These are phyloP conservation scores for Entomortierella beljakovae DNA, from an alignment of 192 early-diverging fungal genomes.

Conservation along the genomic window DNA sequence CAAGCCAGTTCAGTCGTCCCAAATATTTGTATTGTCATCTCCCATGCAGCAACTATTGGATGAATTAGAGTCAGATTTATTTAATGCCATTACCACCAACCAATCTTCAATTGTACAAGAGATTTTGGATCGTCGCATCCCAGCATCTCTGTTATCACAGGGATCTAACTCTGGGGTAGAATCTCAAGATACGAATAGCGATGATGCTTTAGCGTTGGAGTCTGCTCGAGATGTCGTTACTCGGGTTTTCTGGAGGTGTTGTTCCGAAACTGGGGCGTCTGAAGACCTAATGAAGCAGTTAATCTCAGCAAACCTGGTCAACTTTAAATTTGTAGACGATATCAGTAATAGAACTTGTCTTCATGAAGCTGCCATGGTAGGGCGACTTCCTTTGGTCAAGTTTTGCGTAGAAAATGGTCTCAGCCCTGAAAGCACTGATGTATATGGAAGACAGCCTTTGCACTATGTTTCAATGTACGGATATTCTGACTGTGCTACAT, in stretches of 20 bases:
- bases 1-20: slow-evolving; percentile 1
- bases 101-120: slow-evolving; percentile 58
- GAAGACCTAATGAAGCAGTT: slow-evolving; percentile 68
- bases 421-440: slow-evolving; percentile 73
- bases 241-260: slow-evolving; percentile 79
- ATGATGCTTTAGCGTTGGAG: slow-evolving; percentile 23
- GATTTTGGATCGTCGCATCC: slow-evolving; percentile 57
- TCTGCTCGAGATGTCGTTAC: slow-evolving; percentile 71
- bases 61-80: slow-evolving; percentile 67
- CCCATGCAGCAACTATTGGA: slow-evolving; percentile 59
- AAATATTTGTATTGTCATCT: slow-evolving; percentile 29
- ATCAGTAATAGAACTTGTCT: slow-evolving; percentile 91
- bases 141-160: slow-evolving; percentile 44
- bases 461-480: slow-evolving; percentile 98
- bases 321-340: slow-evolving; percentile 89
- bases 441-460: slow-evolving; percentile 88
- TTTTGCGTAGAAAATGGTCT: slow-evolving; percentile 64
- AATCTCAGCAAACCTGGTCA: slow-evolving; percentile 71
- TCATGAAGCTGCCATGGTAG: slow-evolving; percentile 90
- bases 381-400: slow-evolving; percentile 74
- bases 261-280: slow-evolving; percentile 59
- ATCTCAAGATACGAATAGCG: slow-evolving; percentile 4
- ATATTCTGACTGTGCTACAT: slow-evolving; percentile 74
- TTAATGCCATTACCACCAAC: slow-evolving; percentile 58
- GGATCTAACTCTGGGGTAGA: not conserved